Evolutionary conservation across 192 early-diverging fungal species (phyloP), one percentile per base, ranked within the genome.

Genomic region (Gaertneriomyces semiglobifer): DNA sequence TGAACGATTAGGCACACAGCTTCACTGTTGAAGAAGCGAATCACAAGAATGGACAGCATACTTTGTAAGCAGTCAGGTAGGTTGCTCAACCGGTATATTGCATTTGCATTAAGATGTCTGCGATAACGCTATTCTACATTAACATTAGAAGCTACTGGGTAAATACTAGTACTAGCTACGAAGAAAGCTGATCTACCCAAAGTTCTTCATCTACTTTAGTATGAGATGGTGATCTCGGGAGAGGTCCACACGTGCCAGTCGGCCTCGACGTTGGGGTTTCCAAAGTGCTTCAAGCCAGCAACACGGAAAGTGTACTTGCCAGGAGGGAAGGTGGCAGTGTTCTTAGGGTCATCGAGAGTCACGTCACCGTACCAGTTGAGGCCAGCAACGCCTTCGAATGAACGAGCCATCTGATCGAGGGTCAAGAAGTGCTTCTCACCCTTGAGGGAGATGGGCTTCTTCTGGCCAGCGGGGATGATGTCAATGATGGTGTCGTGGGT

Each of bases 241-340:
- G 63, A 44, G 11, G 19, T 42, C 14, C 18, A 10, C 39, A 61
- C 50, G 4, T 73, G 58, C 16, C 44, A 68, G 47, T 50, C 48
- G 20, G 20, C 14, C 19, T 55, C 47, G 11, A 65, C 40, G 44
- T 44, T 40, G 18, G 43, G 18, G 20, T 71, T 47, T 4, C 58
- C 64, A 72, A 76, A 76, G 61, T 68, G 58, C 66, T 58, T 63
- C 46, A 71, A 41, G 25, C 65, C 74, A 14, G 65, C 38, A 39
- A 67, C 58, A 16, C 66, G 54, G 46, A 76, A 4, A 69, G 68
- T 41, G 69, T 76, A 75, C 41, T 53, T 45, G 19, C 70, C 74
- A n/a, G 53, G 18, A 4, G 70, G 65, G 39, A 76, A 58, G 12
- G 14, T 7, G 39, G 19, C 19, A 40, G 40, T 41, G 66, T 52